Evolutionary conservation across 352 stramenopile species (phyloP).

Genomic region (Phytophthora megakarya): DNA sequence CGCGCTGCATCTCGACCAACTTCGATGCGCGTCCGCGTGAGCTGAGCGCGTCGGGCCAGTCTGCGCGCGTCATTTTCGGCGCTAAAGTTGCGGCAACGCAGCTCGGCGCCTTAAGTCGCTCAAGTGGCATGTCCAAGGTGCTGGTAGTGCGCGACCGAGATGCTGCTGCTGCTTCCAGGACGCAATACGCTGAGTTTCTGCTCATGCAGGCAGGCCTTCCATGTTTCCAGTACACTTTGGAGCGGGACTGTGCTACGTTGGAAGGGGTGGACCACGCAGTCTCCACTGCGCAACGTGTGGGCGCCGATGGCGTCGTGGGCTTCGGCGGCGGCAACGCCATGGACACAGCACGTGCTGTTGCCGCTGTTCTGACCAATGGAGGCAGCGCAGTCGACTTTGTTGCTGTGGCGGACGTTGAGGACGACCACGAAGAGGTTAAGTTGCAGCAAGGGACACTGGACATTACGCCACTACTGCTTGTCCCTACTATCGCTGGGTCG

Average conservation of each 20-base stretch:
- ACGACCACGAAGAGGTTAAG: constrained; percentile 15
- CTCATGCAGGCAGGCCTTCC: constrained; percentile 70
- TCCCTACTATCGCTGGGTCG: constrained; percentile 63
- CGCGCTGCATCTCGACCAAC: constrained; percentile 35
- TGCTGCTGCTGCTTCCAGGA: constrained; percentile 49
- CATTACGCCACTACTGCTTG: constrained; percentile 49
- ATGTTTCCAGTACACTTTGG: constrained; percentile 78
- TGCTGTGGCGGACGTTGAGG: constrained; percentile 5
- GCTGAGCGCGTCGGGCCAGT: constrained; percentile 49
- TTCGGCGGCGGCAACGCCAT: constrained; percentile 72
- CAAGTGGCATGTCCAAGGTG: constrained; percentile 64
- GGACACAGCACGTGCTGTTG: constrained; percentile 64
- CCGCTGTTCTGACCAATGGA: constrained; percentile 56
- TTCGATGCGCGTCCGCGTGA: constrained; percentile 48
- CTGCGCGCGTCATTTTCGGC: constrained; percentile 53
- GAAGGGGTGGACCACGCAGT: constrained; percentile 56
- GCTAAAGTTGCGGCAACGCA: constrained; percentile 48
- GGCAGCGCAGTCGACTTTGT: constrained; percentile 44
- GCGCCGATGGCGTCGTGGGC: constrained; percentile 67
- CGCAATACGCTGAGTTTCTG: constrained; percentile 75
- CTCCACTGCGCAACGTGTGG: constrained; percentile 61
- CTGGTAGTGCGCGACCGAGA: constrained; percentile 75
- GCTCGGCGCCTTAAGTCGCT: constrained; percentile 43
- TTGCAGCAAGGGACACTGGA: constrained; percentile 29
- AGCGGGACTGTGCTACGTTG: constrained; percentile 68